These are phyloP conservation scores for Volvox reticuliferus DNA, from an alignment of 139 green algal species.

Conservation along the genomic window DNA sequence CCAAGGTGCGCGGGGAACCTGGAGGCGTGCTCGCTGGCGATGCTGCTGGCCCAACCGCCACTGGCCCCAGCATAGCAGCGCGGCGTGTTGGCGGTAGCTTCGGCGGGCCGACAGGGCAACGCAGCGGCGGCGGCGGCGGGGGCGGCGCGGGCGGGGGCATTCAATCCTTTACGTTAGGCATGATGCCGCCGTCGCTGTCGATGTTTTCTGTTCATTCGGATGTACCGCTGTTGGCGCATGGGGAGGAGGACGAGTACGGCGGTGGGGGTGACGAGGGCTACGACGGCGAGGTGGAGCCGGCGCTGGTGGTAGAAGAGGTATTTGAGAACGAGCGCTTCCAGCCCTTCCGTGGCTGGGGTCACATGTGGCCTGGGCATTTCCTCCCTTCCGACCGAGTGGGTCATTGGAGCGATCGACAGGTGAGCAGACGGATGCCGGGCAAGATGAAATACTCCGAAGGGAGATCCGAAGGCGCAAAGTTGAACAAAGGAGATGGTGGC, in stretches of 20 bases:
- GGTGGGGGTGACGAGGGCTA: not conserved
- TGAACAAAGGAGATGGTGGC: too few relatives aligned
- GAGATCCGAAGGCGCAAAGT: too few relatives aligned
- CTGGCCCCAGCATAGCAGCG: not conserved
- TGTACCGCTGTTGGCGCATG: too few relatives aligned
- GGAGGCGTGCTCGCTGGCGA: not conserved
- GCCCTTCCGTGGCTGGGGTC: conserved; percentile 88
- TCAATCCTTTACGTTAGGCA: not conserved
- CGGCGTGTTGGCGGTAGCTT: not conserved
- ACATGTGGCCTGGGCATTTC: conserved; percentile 91
- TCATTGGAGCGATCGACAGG: conserved; percentile 69
- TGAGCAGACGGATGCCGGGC: not conserved
- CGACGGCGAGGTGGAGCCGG: not conserved
- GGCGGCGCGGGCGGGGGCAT: not conserved
- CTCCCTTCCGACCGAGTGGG: conserved; percentile 85
- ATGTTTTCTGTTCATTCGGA: conserved; percentile 1
- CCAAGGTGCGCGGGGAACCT: conserved; percentile 1
- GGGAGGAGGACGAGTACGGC: not conserved
- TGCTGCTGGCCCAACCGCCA: not conserved
- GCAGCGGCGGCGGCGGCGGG: conserved; percentile 7
- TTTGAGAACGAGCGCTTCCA: conserved; percentile 93
- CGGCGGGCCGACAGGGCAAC: not conserved
- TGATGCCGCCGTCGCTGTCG: not conserved
- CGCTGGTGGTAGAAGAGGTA: conserved; percentile 76
- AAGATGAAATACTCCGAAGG: too few relatives aligned